Evolutionary conservation across 2,329 filamentous ascomycete species (phyloP).

Genomic region (Phialophora macrospora): DNA sequence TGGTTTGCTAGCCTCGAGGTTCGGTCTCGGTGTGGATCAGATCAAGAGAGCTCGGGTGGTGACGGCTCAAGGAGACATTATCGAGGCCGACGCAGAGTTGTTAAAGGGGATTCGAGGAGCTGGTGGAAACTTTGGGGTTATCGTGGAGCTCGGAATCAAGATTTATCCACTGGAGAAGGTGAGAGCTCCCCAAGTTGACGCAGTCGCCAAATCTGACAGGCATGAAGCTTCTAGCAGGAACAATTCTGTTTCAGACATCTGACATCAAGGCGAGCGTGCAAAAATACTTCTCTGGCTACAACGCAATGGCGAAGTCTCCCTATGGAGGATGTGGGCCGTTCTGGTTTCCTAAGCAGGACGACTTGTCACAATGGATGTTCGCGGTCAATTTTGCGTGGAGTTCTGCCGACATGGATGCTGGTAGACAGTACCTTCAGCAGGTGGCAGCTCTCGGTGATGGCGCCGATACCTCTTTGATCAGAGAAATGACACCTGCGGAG

Average conservation of each 20-base stretch:
- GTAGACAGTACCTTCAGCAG: conserved; percentile 11
- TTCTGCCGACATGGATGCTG: conserved; percentile 13
- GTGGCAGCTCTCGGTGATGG: conserved; percentile 2
- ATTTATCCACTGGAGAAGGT: conserved; percentile 17
- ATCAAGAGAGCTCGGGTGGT: conserved; percentile 17
- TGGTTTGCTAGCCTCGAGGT: conserved; percentile 13
- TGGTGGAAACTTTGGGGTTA: conserved; percentile 15
- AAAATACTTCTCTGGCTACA: conserved; percentile 18
- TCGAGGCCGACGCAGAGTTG: conserved; percentile 16
- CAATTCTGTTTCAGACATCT: conserved; percentile 9
- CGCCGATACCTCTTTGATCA: conserved; percentile 12
- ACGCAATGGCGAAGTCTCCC: conserved; percentile 11
- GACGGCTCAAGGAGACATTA: conserved; percentile 12
- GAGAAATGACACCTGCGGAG: conserved; percentile 10
- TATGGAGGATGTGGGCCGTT: conserved; percentile 8
- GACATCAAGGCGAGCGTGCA: conserved; percentile 6
- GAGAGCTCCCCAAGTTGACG: not conserved
- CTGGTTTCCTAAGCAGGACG: conserved; percentile 11
- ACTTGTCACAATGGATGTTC: conserved; percentile 9
- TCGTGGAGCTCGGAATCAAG: conserved; percentile 19
- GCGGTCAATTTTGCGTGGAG: conserved; percentile 15
- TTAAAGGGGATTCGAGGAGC: conserved; percentile 20
- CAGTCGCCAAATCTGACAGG: not conserved
- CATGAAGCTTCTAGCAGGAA: conserved; percentile 10
- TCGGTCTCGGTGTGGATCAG: conserved; percentile 16